Conservation (phyloP, 2,329 filamentous ascomycete genomes). For the Hysterium pulicare region DNA sequence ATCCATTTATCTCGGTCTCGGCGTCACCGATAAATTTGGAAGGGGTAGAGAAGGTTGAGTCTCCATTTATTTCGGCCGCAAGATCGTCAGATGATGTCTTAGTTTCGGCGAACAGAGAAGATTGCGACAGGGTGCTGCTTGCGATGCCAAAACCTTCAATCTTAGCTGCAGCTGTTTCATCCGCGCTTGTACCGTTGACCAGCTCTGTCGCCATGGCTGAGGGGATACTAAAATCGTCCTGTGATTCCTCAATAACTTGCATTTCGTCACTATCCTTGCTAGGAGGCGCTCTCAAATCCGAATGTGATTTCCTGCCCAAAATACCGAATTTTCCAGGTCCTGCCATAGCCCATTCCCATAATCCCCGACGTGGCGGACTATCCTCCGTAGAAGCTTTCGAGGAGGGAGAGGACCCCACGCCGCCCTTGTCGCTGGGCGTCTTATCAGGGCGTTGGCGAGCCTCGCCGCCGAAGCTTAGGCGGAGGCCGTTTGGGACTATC, state of each 20-base stretch:
- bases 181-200: conserved; percentile 10
- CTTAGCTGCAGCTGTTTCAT: conserved; percentile 16
- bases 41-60: not conserved
- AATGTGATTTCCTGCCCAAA: conserved; percentile 27
- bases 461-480: conserved; percentile 31
- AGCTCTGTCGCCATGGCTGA: conserved; percentile 23
- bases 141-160: conserved; percentile 24
- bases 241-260: conserved; percentile 6
- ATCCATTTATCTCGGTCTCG: too few relatives aligned
- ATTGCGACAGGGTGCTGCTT: conserved; percentile 13
- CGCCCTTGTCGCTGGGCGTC: not conserved
- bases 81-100: conserved; percentile 33
- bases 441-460: conserved; percentile 15
- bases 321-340: conserved; percentile 25
- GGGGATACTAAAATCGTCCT: conserved; percentile 30
- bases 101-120: conserved; percentile 28
- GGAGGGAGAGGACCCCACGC: not conserved
- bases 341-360: conserved; percentile 34
- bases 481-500: conserved; percentile 31
- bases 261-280: conserved; percentile 7
- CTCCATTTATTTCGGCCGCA: conserved; percentile 1
- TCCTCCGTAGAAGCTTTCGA: conserved; percentile 7
- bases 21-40: not conserved
- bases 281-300: conserved; percentile 17
- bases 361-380: conserved; percentile 21